phyloP scores from a whole-genome alignment of 306 rosid genomes.

The Rubus parviflorus region DNA sequence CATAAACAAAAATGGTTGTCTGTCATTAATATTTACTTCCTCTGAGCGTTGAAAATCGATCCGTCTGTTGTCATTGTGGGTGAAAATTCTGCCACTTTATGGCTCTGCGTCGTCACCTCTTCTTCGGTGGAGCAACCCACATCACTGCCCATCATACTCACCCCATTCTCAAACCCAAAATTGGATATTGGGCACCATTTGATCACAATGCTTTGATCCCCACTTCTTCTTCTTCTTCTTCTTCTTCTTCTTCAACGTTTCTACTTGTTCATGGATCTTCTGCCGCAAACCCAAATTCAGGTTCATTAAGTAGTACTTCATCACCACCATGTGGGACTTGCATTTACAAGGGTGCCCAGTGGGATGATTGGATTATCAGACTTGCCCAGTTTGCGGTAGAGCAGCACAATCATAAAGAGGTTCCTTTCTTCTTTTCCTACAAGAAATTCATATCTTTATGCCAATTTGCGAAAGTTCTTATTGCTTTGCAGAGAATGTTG shows the following conservation, averaged over 20 bases:
- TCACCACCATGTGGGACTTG: not conserved
- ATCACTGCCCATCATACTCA: not conserved
- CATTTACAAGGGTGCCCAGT: not conserved
- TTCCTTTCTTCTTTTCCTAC: not conserved
- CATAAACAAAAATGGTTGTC: no score
- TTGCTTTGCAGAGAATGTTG: not conserved
- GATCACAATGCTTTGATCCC: not conserved
- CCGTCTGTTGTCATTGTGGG: no score
- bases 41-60: no score
- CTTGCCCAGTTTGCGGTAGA: conserved; percentile 3
- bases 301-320: not conserved
- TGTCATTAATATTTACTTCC: no score
- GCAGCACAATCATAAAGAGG: conserved; percentile 4
- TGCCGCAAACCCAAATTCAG: not conserved
- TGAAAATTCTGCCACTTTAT: no score
- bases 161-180: not conserved
- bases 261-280: not conserved
- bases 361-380: conserved; percentile 9
- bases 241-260: not conserved
- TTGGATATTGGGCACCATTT: not conserved
- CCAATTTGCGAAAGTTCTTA: no score
- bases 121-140: not conserved
- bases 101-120: conserved; percentile 1
- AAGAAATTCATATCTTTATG: conserved; percentile 3
- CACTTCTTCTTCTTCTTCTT: not conserved